Base-by-base conservation (phyloP, 768 basidiomycete genomes). In the Harrya chromipes region DNA sequence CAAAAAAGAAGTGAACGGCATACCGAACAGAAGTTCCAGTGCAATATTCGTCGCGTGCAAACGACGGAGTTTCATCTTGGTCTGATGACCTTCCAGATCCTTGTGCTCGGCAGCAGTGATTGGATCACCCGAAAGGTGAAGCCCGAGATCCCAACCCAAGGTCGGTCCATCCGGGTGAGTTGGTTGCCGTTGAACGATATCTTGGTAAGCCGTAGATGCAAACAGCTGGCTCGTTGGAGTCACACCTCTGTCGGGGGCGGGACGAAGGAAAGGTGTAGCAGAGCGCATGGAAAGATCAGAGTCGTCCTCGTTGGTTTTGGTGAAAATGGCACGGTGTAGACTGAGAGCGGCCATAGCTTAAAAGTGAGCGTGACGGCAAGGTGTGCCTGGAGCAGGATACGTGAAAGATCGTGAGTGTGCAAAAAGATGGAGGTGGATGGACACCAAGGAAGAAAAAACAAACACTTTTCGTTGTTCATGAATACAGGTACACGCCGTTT, bases 301-400 rank as follows among this genome's bases (percentile, higher is more conserved):
- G 24, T 45, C 43, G 21, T 52, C 58, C 19, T 74, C 74, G 27
- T 72, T 65, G 40, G 71, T 53, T 31, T 72, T 66, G 40, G 72
- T 53, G 64, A 78, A 77, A 47, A 81, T 59, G 27, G 76, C 71
- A 58, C 81, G 76, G 65, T 84, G 82, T 43, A 83, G 74, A 62
- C 78, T 76, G 44, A 83, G 63, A 44, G 79, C 80, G 47, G 81
- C 77, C 84, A 86, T 86, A n/a, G 33, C 20, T 48, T 39, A 35
- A 41, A 40, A 44, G 50, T 37, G 56, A 68, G 38, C 21, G 64
- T 55, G 24, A 35, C 34, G 42, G 46, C 50, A 46, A 48, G 47
- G 20, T 29, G 27, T 36, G 40, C 51, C 57, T 59, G 31, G 9
- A 43, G 36, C 36, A 31, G 4, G 34, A 35, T 36, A 36, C 48